Base-by-base conservation (phyloP, 129 eudicot genomes). In the Scalesia atractyloides region DNA sequence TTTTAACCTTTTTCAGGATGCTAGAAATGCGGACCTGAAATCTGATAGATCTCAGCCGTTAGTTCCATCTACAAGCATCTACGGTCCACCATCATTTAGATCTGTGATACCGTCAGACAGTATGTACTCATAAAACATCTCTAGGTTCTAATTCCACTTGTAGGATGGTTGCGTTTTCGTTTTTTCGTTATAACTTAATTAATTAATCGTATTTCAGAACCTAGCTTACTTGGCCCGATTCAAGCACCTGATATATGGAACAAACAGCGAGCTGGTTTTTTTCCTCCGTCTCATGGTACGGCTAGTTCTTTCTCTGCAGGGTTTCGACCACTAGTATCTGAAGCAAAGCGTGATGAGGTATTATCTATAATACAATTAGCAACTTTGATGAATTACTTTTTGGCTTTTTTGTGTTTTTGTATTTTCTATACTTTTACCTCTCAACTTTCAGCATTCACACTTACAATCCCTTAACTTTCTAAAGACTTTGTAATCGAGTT, bases 141-240 rank as follows among this genome's bases (percentile, higher is more conserved):
- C 66, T 60, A 26, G 66, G 5, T 24, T 64, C 51, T 53, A 19
- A 22, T 30, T 52, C 44, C 57, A 48, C 58, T 41, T 33, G 15
- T 14, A 30, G 22, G 15, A 54, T 72, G 56, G 48, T 64, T 57
- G 24, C n/a, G 11, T 0, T 54, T 52, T 30, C 8, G 7, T 30
- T 2, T 66, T 60, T 12, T 51, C 48, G 39, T 73, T 60, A 59
- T 33, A 44, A 13, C 43, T 13, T 60, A 39, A 69, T 44, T 41
- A 39, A 57, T 70, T 50, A 11, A 30, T 30, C 34, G 4, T 43
- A 59, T 74, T 34, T 53, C 77, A 91, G 97, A 84, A 83, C 92
- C 90, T 66, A 86, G 96, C 84, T 82, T 93, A 71, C 96, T 87
- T 81, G 90, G 85, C 64, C 70, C 72, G 18, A 47, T 82, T 53